These are phyloP conservation scores for Pseudozyma thailandica DNA, from an alignment of 1,284 basidiomycete species.

Conservation along the genomic window DNA sequence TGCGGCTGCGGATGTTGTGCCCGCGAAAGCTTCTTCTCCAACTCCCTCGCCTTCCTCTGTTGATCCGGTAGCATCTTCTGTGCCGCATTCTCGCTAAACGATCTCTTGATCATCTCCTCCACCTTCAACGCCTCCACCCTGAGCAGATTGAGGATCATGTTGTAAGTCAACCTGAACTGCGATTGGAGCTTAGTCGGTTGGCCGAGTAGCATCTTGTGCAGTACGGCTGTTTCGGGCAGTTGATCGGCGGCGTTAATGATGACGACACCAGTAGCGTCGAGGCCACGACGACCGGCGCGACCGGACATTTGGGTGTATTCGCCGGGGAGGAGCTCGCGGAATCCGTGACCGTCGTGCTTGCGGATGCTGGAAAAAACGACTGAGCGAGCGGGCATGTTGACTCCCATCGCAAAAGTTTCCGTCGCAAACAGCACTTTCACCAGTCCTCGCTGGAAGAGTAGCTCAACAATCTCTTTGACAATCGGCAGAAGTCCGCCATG, in stretches of 20 bases:
- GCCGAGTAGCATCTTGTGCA: slow-evolving; percentile 89
- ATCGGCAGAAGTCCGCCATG: slow-evolving; percentile 96
- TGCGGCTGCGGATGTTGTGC: slow-evolving; percentile 76
- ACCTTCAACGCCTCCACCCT: slow-evolving; percentile 95
- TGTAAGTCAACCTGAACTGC: slow-evolving; percentile 97
- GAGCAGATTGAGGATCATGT: slow-evolving; percentile 97
- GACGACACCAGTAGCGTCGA: slow-evolving; percentile 95
- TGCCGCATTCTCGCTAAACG: slow-evolving; percentile 96
- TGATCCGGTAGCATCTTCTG: slow-evolving; percentile 92
- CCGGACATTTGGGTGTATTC: slow-evolving; percentile 98
- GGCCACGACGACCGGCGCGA: slow-evolving; percentile 91
- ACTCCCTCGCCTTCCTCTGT: slow-evolving; percentile 78
- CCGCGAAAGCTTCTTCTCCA: slow-evolving; percentile 77
- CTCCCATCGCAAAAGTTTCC: slow-evolving; percentile 97
- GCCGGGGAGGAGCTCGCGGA: slow-evolving; percentile 76
- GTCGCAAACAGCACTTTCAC: slow-evolving; percentile 98
- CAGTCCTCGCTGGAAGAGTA: slow-evolving; percentile 92
- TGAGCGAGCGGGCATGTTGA: slow-evolving; percentile 98
- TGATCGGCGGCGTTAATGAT: slow-evolving; percentile 83
- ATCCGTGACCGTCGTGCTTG: slow-evolving; percentile 93
- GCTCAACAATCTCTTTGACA: slow-evolving; percentile 92
- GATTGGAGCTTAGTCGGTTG: slow-evolving; percentile 90
- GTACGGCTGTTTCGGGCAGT: slow-evolving; percentile 75
- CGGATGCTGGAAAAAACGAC: slow-evolving; percentile 95
- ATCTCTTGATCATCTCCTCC: slow-evolving; percentile 99